Base-by-base conservation (phyloP, 305 asterid species). In the Lippia alba region DNA sequence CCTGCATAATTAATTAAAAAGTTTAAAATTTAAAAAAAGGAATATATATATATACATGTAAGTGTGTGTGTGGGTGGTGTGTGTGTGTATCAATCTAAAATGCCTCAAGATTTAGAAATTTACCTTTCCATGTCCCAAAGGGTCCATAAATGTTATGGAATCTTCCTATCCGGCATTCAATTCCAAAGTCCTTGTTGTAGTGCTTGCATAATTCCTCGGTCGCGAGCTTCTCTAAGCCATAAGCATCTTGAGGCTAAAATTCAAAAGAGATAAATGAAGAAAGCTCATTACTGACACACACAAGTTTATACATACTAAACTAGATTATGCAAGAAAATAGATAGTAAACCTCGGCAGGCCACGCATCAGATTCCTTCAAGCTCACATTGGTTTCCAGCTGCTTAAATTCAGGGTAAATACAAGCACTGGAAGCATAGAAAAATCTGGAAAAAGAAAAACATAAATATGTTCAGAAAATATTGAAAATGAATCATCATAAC, bases 101-200 rank as follows among this genome's bases (percentile, higher is more conserved):
- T n/a, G 30, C 3, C 11, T 8, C 36, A 10, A 15, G 20, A 40
- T 41, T 19, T 69, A 64, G n/a, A 58, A 75, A 44, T 63, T 51
- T 73, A 86, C 95, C 95, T 75, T 88, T 88, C 95, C 95, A 88
- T 48, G 95, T 88, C 62, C 94, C 94, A 70, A 81, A 87, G 59
- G 92, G 92, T 12, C 92, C 92, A 74, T 87, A 87, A 75, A 87
- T 87, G 74, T 87, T 87, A 60, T 87, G 92, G 78, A 87, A 87
- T 72, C 92, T 77, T 72, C 92, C 92, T 58, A 87, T 84, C 6
- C 92, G 84, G 78, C 92, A 84, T 50, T 87, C 92, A 65, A 87
- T 87, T 61, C 92, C 90, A 2, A 87, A 87, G 71, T 87, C 92
- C 80, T 87, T 87, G 76, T 79, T 84, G 86, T 87, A 87, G 63